Percentiles rank a stretch among this genome's conserved stretches.
These are phyloP conservation scores for Colletotrichum sansevieriae DNA, from an alignment of 2,329 filamentous ascomycete genomes.

Conservation along the genomic window DNA sequence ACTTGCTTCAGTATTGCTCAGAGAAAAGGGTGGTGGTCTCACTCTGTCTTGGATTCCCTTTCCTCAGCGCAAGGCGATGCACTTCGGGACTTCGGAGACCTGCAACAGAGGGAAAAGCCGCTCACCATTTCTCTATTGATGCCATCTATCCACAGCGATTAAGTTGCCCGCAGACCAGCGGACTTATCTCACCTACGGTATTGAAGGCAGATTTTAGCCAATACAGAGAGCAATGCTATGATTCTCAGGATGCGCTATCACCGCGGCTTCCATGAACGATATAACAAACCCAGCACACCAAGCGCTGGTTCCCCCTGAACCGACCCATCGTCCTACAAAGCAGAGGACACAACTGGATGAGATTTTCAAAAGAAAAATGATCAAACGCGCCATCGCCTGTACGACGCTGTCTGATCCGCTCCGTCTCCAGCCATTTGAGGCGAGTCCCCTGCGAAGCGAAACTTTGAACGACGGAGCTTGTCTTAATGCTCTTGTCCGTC, in stretches of 20 bases:
- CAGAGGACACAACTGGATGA: constrained; percentile 4
- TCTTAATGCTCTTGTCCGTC: constrained; percentile 30
- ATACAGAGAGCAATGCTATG: constrained; percentile 21
- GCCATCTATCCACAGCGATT: background rate
- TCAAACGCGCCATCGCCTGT: constrained; percentile 29
- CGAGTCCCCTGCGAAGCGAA: constrained; percentile 21
- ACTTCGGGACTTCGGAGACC: constrained; percentile 29
- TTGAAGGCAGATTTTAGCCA: background rate
- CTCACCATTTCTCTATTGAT: background rate
- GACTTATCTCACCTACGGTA: constrained; percentile 21
- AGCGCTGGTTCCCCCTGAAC: constrained; percentile 1
- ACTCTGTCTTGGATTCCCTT: constrained; percentile 26
- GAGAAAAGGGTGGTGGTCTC: constrained; percentile 26
- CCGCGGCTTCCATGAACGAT: constrained; percentile 2
- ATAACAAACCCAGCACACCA: constrained; percentile 4
- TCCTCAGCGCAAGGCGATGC: constrained; percentile 15
- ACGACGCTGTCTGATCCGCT: constrained; percentile 32
- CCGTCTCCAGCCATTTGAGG: constrained; percentile 31
- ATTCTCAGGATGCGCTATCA: constrained; percentile 10
- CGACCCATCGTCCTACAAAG: background rate
- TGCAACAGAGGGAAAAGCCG: background rate
- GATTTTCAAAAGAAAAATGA: constrained; percentile 12
- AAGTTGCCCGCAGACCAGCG: background rate
- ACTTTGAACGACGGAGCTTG: constrained; percentile 31
- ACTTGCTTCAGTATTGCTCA: constrained; percentile 13